Evolutionary conservation across 768 basidiomycete genomes (phyloP), one percentile per base, ranked within the genome.

Genomic region (Imleria badia): DNA sequence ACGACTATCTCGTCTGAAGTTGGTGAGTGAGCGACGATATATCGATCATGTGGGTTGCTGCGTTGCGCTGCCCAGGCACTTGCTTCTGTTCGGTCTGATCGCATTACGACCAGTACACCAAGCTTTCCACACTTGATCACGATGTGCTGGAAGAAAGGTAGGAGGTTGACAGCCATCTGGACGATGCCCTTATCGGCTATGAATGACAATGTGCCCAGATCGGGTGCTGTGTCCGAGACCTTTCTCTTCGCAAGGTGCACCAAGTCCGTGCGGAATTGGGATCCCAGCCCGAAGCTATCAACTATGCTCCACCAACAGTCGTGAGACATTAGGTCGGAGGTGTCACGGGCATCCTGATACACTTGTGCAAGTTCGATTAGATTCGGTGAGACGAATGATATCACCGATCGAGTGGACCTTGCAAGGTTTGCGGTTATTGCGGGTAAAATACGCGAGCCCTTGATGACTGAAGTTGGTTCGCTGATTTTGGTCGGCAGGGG

Each of bases 401-500:
- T 73, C 3, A 85, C 81, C 5, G 84, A 65, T 42, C 60, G 62
- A 8, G 59, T 52, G 55, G 50, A 54, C 41, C 66, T 65, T 43
- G 76, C 58, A 8, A 76, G 42, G 31, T 72, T 74, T 14, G 76
- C 70, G 5, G 73, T 66, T 46, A 89, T 70, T 1, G 90, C 84
- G 0, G 84, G 79, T 6, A 97, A 66, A 54, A 98, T 84, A 3
- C 78, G 74, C 2, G 76, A 74, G 0, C 90, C 86, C 73, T 98
- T 98, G 42, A 79, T 72, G n/a, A 87, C 78, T 0, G 94, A 97
- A 1, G 97, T 98, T 1, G 97, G 96, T 71, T 99, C 97, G 68
- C 90, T 91, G 58, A n/a, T 55, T 48, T 45, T 26, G 20, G 34
- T 60, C 34, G 55, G 63, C 46, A 52, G 48, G 42, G 19, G 35